These are phyloP conservation scores for Lathyrus oleraceus DNA, from an alignment of 306 rosid species.

Conservation along the genomic window DNA sequence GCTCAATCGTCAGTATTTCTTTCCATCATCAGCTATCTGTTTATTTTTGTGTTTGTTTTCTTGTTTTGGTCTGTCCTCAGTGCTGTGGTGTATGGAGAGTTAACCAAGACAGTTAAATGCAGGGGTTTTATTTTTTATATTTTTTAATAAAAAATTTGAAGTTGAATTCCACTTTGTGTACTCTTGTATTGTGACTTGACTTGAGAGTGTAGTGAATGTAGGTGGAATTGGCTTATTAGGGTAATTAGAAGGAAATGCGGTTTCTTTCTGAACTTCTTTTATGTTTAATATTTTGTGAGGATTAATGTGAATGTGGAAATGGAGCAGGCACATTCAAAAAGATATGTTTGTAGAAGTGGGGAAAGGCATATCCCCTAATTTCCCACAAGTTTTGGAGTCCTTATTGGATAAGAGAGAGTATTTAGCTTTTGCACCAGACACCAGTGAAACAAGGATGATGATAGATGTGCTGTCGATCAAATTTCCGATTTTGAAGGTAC, in stretches of 20 bases:
- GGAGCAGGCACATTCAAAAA: constrained; percentile 72
- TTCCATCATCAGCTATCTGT: constrained; percentile 19
- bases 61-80: not conserved
- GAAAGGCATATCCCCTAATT: constrained; percentile 77
- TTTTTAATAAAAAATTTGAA: not conserved
- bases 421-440: constrained; percentile 86
- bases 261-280: constrained; percentile 10
- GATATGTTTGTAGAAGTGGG: constrained; percentile 89
- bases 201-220: constrained; percentile 16
- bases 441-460: constrained; percentile 71
- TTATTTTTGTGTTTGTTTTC: not conserved
- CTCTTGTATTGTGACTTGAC: not conserved
- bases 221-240: constrained; percentile 13
- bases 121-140: not conserved
- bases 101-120: constrained; percentile 20
- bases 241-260: constrained; percentile 5
- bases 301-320: constrained; percentile 40
- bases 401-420: constrained; percentile 63
- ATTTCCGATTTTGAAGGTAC: constrained; percentile 83
- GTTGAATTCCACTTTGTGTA: constrained; percentile 16
- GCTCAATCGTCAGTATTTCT: constrained; percentile 70
- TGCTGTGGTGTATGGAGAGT: constrained; percentile 1
- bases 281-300: constrained; percentile 27
- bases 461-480: constrained; percentile 63
- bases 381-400: constrained; percentile 65